Base-by-base conservation (phyloP, 106 monocot genomes). In the Gastrodia elata region DNA sequence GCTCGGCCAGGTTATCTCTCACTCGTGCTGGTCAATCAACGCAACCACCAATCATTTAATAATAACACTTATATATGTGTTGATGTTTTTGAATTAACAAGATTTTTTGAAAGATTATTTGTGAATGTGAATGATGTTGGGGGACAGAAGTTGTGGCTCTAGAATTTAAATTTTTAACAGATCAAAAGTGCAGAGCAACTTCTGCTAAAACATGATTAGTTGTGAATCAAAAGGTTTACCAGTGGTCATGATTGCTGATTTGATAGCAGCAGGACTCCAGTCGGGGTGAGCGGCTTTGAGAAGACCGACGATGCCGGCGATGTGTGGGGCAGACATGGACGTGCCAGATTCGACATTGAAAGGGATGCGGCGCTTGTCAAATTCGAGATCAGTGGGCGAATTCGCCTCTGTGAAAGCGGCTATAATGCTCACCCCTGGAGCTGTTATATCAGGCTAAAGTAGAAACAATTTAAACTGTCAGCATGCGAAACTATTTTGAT, bases 241-340 rank as follows among this genome's bases (percentile, higher is more conserved):
- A 8, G 84, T 81, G 30, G 93, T 93, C 87, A 93, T 85, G 73
- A 93, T 87, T 6, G 93, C 85, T 0, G 93, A 93, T 83, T 73
- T 83, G 70, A 93, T 89, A 0, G 89, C 89, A 1, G 93, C 41
- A 14, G 93, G 89, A 35, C 87, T 87, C 93, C 93, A 93, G 13
- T 85, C 46, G 1, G 87, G 89, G 40, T 89, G 75, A 18, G 83
- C 74, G 25, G 79, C 77, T 39, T 80, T 82, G 73, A 93, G 84
- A 6, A 93, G 85, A 32, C 87, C 93, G 20, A 80, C 84, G 22
- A 93, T 24, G 37, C 93, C 93, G n/a, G 93, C 65, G 39, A 85
- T 43, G 73, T 93, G 93, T 38, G 93, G 93, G 76, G 89, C 89
- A 14, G 93, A 83, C 93, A 93, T 93, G 37, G 93, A 93, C 0